Conservation (phyloP, 225 moss, liverwort and hornwort species). For the Sphagnum tenellum region DNA sequence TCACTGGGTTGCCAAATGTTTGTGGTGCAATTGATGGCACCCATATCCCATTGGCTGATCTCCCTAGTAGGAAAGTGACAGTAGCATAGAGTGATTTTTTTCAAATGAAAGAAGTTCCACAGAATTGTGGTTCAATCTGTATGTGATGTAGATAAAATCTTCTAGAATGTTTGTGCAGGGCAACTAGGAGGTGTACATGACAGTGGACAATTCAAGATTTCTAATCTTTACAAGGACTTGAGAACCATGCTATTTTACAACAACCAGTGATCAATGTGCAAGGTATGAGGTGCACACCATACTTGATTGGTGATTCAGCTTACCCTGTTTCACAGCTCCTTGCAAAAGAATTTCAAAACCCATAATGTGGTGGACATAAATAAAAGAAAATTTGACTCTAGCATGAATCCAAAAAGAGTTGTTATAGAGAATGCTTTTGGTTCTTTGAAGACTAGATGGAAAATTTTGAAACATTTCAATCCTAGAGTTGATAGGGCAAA, state of each 20-base stretch:
- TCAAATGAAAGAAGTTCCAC: neutral
- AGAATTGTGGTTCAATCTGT: neutral
- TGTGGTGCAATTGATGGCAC: neutral
- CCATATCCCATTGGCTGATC: neutral
- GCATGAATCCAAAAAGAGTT: neutral
- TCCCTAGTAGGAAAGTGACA: neutral
- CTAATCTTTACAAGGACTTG: too few relatives aligned
- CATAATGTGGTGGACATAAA: neutral
- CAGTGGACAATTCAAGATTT: too few relatives aligned
- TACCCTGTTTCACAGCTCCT: too few relatives aligned
- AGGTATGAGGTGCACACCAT: too few relatives aligned
- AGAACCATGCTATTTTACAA: too few relatives aligned
- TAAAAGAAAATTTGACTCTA: neutral
- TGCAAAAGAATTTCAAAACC: neutral
- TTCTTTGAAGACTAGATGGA: neutral
- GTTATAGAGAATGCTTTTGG: conserved; percentile 5
- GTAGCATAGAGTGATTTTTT: neutral
- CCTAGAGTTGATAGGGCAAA: neutral
- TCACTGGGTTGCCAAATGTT: conserved; percentile 1
- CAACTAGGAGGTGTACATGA: too few relatives aligned
- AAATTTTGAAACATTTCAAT: neutral
- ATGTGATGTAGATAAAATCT: too few relatives aligned
- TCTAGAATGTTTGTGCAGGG: too few relatives aligned
- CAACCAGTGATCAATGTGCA: too few relatives aligned
- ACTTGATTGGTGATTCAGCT: too few relatives aligned